A percentile compares a stretch with the other conserved stretches of the same genome.
Evolutionary conservation across 805 yeast genomes (phyloP).

Genomic region (Komagataella mondaviorum): DNA sequence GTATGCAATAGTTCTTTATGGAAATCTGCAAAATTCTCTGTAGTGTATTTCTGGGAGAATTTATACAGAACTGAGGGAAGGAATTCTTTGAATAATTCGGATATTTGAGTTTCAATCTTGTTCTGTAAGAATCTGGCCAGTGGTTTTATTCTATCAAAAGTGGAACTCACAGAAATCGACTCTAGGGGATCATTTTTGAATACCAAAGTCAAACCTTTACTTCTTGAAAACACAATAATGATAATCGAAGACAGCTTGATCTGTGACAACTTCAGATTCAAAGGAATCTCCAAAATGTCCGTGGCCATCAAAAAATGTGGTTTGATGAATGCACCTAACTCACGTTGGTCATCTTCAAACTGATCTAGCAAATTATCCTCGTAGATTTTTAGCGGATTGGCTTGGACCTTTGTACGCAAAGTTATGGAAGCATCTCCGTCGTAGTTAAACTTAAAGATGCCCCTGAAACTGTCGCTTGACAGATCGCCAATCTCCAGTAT

Average conservation of each 20-base stretch:
- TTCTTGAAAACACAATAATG: conserved; percentile 67
- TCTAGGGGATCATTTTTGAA: conserved; percentile 85
- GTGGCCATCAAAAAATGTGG: conserved; percentile 57
- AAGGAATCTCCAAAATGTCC: conserved; percentile 63
- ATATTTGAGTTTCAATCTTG: conserved; percentile 70
- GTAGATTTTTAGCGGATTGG: conserved; percentile 68
- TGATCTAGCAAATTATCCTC: conserved; percentile 16
- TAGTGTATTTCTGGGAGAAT: conserved; percentile 54
- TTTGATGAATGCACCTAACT: conserved; percentile 33
- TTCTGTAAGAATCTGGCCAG: conserved; percentile 72
- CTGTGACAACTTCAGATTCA: conserved; percentile 61
- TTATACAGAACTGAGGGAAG: conserved; percentile 72
- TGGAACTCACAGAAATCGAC: conserved; percentile 66
- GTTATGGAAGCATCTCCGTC: conserved; percentile 67
- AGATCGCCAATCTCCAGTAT: conserved; percentile 75
- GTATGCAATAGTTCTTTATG: conserved; percentile 19
- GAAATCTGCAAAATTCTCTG: conserved; percentile 21
- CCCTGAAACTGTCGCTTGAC: conserved; percentile 63
- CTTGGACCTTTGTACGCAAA: conserved; percentile 69
- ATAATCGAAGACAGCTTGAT: conserved; percentile 70
- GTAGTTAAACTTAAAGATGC: conserved; percentile 68
- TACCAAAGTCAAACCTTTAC: conserved; percentile 76
- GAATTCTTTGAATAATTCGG: conserved; percentile 73
- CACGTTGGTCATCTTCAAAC: conserved; percentile 14
- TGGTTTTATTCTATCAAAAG: conserved; percentile 78